These are phyloP conservation scores for Penstemon davidsonii DNA, from an alignment of 257 asterid genomes.

Conservation along the genomic window DNA sequence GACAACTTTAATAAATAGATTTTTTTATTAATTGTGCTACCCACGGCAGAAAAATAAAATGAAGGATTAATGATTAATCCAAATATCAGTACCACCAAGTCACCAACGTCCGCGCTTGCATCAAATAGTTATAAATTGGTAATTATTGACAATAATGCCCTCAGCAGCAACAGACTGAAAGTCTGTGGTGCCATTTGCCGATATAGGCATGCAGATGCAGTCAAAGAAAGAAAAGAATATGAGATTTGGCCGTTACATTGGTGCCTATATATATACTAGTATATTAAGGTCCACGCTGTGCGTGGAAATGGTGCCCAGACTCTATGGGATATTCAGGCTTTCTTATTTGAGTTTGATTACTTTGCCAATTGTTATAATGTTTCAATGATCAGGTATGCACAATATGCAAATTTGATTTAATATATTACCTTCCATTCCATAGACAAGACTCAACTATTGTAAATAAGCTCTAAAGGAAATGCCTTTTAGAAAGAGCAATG, in stretches of 20 bases:
- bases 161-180: neutral
- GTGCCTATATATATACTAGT: neutral
- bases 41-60: neutral
- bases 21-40: neutral
- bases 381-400: too few relatives aligned
- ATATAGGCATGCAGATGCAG: neutral
- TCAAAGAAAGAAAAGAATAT: neutral
- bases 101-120: neutral
- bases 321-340: too few relatives aligned
- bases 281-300: too few relatives aligned
- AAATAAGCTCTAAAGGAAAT: too few relatives aligned
- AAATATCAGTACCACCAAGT: neutral
- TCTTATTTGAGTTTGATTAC: too few relatives aligned
- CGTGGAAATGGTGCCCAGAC: too few relatives aligned
- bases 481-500: too few relatives aligned
- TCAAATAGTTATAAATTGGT: neutral
- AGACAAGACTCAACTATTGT: too few relatives aligned
- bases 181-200: neutral
- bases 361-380: too few relatives aligned
- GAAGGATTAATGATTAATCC: neutral
- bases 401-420: too few relatives aligned
- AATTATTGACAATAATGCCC: neutral
- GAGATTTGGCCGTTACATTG: neutral
- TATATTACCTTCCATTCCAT: too few relatives aligned
- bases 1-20: too few relatives aligned